Percentiles rank a stretch among this genome's conserved stretches.
Conservation (phyloP, 805 yeast species). For the Candida michaelii region DNA sequence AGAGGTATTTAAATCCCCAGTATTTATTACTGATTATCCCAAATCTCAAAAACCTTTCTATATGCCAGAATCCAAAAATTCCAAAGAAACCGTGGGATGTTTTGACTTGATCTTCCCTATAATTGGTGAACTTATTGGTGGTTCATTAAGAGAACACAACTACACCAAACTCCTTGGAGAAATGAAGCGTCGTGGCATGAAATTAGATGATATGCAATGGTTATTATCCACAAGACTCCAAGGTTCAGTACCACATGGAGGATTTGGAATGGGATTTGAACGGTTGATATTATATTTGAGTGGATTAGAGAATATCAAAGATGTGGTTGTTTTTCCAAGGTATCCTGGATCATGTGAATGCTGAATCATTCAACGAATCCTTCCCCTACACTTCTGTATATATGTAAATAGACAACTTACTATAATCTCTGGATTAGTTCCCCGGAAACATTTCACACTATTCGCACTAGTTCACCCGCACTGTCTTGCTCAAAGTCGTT, state of each 20-base stretch:
- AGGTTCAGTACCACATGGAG: conserved; percentile 93
- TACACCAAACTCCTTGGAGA: conserved; percentile 46
- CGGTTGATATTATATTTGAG: conserved; percentile 72
- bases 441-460: no score
- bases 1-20: conserved; percentile 63
- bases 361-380: no score
- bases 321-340: conserved; percentile 85
- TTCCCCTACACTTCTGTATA: no score
- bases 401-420: not conserved
- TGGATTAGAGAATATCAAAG: conserved; percentile 78
- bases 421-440: no score
- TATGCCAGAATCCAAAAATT: conserved; percentile 61
- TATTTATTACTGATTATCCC: conserved; percentile 91
- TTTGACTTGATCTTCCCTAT: conserved; percentile 88
- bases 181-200: conserved; percentile 58
- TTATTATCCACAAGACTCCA: conserved; percentile 69
- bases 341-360: conserved; percentile 47
- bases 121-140: conserved; percentile 92
- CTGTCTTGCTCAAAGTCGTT: not conserved
- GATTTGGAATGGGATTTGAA: conserved; percentile 95
- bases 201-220: conserved; percentile 68
- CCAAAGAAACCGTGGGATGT: conserved; percentile 72
- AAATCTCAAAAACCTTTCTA: conserved; percentile 79
- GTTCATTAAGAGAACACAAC: conserved; percentile 84
- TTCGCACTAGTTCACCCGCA: not conserved